Conservation (phyloP, 1,284 basidiomycete genomes). For the Rhodofomes roseus region DNA sequence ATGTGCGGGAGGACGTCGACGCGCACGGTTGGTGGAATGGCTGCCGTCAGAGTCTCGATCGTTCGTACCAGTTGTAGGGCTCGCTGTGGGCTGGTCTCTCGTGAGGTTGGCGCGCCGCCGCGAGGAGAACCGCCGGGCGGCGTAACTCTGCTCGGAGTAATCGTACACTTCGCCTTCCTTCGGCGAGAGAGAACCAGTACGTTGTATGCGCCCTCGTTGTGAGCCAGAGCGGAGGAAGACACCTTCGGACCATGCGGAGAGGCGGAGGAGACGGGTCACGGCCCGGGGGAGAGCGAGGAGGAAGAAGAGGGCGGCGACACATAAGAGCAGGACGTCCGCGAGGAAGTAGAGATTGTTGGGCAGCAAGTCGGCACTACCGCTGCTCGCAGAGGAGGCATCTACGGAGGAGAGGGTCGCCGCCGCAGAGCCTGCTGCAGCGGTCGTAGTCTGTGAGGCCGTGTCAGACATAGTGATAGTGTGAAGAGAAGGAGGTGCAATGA, state of each 20-base stretch:
- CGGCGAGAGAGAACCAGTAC: neutral
- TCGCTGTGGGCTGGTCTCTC: neutral
- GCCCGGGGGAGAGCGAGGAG: neutral
- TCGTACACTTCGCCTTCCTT: neutral
- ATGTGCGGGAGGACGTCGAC: conserved; percentile 20
- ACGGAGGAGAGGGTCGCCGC: neutral
- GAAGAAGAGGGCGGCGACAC: neutral
- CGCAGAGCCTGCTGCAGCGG: neutral
- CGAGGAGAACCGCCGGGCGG: neutral
- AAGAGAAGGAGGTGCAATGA: neutral
- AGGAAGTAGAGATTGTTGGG: neutral
- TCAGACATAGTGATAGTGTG: neutral
- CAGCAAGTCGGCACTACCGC: neutral
- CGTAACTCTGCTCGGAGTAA: neutral
- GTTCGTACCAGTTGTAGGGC: neutral
- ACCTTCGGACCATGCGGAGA: neutral
- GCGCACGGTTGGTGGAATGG: neutral
- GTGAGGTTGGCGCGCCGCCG: neutral
- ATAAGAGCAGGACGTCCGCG: neutral
- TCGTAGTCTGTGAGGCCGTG: neutral
- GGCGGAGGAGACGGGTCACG: neutral
- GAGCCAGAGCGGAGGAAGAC: neutral
- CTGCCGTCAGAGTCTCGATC: neutral
- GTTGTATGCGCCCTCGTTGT: neutral
- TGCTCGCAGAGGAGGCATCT: neutral